Base-by-base conservation (phyloP, 768 basidiomycete species). In the Phallus indusiatus region DNA sequence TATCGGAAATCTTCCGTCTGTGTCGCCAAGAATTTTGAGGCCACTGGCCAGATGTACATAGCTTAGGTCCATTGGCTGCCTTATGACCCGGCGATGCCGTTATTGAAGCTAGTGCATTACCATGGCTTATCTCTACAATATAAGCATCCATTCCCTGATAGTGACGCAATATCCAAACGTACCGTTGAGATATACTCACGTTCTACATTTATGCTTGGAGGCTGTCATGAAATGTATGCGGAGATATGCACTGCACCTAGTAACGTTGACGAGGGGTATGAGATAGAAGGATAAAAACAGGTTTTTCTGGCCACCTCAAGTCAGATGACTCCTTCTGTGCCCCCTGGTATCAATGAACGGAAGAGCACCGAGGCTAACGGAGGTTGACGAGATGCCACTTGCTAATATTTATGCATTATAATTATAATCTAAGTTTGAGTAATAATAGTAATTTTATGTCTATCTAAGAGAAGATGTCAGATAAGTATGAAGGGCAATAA, bases 61-160 rank as follows among this genome's bases (percentile, higher is more conserved):
- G 55, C n/a, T n/a, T n/a, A n/a, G 2, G 4, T 24, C 42, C 53
- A 3, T 28, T 28, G 28, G 28, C 28, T 28, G 28, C 28, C 28
- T 28, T 28, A 2, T 28, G 28, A 28, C 28, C 7, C 28, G 28
- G 2, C 28, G 7, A 28, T 28, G 28, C 28, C n/a, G n/a, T n/a
- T n/a, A n/a, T n/a, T n/a, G n/a, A n/a, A 83, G 81, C 42, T 85
- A 84, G 85, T 81, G 72, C 64, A 82, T 84, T 14, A 87, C 86
- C 0, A 74, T 87, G 70, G 74, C 0, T 72, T 86, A 60, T 71
- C 78, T 0, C 62, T 87, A 21, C 83, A 86, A 62, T 87, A 84
- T 74, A 85, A 84, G 64, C 75, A 75, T 35, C 79, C 79, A 12
- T 75, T 86, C 42, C 81, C 84, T 7, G 65, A 64, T 18, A 71